Conservation (phyloP, 305 asterid genomes). For the Ajuga reptans region DNA sequence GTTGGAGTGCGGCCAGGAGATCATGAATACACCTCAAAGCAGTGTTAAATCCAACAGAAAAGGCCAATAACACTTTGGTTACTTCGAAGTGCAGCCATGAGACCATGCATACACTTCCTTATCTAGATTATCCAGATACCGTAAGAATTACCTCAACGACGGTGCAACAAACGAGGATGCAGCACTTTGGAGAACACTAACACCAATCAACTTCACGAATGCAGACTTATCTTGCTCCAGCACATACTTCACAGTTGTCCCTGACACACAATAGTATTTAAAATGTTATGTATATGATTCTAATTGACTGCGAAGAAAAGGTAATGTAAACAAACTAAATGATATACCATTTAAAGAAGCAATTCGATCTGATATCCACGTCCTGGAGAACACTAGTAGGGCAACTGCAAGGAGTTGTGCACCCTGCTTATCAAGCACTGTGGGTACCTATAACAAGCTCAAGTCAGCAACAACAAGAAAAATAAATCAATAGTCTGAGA, state of each 20-base stretch:
- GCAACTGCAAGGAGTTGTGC: slow-evolving; percentile 90
- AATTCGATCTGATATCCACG: slow-evolving; percentile 94
- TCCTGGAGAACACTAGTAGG: slow-evolving; percentile 76
- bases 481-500: slow-evolving; percentile 5
- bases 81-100: neutral
- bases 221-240: slow-evolving; percentile 92
- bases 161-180: slow-evolving; percentile 98
- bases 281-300: slow-evolving; percentile 17
- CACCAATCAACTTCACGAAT: slow-evolving; percentile 76
- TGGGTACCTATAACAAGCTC: slow-evolving; percentile 62
- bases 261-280: slow-evolving; percentile 37
- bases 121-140: slow-evolving; percentile 11
- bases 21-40: neutral
- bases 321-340: slow-evolving; percentile 11
- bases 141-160: slow-evolving; percentile 63
- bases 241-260: slow-evolving; percentile 91
- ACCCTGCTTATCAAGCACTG: slow-evolving; percentile 90
- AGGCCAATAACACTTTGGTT: neutral
- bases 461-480: slow-evolving; percentile 17
- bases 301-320: slow-evolving; percentile 5
- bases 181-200: slow-evolving; percentile 95
- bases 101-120: neutral
- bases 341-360: slow-evolving; percentile 86
- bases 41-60: neutral
- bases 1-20: neutral